phyloP scores from a whole-genome alignment of 768 basidiomycete genomes.

The Porpolomopsis calyptriformis region DNA sequence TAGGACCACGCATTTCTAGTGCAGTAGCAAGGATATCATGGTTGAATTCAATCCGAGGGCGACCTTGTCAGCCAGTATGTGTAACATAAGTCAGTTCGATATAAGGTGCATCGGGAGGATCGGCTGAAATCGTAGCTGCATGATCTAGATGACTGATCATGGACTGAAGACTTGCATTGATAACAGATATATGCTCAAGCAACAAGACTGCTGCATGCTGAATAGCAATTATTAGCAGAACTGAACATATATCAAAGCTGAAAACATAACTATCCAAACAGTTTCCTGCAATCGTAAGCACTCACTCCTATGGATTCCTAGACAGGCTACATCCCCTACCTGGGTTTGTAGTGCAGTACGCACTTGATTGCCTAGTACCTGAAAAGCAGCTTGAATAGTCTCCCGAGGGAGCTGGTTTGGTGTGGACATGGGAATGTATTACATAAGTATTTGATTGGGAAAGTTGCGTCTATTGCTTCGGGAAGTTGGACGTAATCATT shows the following conservation, averaged over 20 bases:
- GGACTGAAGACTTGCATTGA: not conserved
- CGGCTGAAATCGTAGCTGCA: conserved; percentile 1
- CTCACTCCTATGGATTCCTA: conserved; percentile 1
- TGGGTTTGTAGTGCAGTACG: conserved; percentile 11
- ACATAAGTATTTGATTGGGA: too few species aligned
- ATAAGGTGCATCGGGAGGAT: conserved; percentile 1
- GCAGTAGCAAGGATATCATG: conserved; percentile 15
- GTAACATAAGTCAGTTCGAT: not conserved
- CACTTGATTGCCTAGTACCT: conserved; percentile 7
- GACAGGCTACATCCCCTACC: conserved; percentile 11
- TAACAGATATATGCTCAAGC: not conserved
- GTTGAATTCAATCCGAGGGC: conserved; percentile 20
- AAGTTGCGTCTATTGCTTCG: too few species aligned
- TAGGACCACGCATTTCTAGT: conserved; percentile 14
- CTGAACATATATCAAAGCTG: not conserved
- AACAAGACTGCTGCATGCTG: not conserved
- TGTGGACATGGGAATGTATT: too few species aligned
- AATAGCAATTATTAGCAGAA: not conserved
- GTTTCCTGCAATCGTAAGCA: not conserved
- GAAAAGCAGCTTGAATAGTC: conserved; percentile 12
- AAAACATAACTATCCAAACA: not conserved
- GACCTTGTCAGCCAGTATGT: conserved; percentile 13
- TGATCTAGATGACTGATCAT: conserved; percentile 8
- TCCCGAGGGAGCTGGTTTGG: conserved; percentile 1
- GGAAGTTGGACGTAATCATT: too few species aligned